Evolutionary conservation across 495 filamentous ascomycete genomes (phyloP).

Genomic region (Delitschia confertaspora): DNA sequence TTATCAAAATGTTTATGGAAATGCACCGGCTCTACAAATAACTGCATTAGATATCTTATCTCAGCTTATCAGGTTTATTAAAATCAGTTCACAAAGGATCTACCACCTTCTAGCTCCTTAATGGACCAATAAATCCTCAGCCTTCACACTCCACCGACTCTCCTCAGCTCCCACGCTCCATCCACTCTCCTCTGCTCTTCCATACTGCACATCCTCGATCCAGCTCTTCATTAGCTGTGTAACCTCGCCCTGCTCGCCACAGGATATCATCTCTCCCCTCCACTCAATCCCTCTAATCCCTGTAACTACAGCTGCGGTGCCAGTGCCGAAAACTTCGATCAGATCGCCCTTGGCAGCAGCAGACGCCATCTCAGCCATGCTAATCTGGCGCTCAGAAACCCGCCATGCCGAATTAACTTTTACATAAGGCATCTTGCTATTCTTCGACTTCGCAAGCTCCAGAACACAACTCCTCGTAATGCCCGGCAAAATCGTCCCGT

Average conservation of each 20-base stretch:
- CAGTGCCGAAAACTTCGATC: constrained; percentile 2
- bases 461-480: neutral
- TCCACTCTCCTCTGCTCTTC: neutral
- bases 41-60: too few species aligned
- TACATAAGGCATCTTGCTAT: neutral
- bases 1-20: too few species aligned
- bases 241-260: neutral
- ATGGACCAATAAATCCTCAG: too few species aligned
- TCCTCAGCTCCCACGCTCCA: too few species aligned
- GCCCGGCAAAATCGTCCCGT: neutral
- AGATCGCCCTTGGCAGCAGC: neutral
- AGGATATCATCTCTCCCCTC: neutral
- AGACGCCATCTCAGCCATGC: neutral
- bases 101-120: too few species aligned
- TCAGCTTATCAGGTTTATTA: too few species aligned
- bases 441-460: neutral
- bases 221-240: neutral
- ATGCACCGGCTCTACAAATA: too few species aligned
- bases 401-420: too few species aligned
- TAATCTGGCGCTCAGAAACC: neutral
- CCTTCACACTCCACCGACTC: too few species aligned
- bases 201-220: constrained; percentile 1
- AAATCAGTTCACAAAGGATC: too few species aligned
- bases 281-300: neutral
- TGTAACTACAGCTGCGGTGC: neutral